These are phyloP conservation scores for Aquanectria penicillioides DNA, from an alignment of 2,329 filamentous ascomycete genomes.

Conservation along the genomic window DNA sequence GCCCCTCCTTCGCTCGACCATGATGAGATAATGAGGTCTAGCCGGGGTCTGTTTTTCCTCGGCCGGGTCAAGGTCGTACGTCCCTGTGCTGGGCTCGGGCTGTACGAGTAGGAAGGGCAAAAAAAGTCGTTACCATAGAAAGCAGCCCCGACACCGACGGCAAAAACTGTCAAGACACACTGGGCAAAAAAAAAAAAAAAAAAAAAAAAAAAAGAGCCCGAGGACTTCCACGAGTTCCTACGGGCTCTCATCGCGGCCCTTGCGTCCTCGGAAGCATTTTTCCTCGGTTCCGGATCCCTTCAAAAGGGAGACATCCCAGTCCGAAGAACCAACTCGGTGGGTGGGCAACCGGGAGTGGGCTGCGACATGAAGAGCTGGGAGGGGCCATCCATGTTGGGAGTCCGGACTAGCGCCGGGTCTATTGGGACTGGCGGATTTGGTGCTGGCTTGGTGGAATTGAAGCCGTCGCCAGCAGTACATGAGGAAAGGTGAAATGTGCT, in stretches of 20 bases:
- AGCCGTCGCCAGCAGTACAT: conserved; percentile 15
- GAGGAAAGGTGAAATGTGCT: not conserved
- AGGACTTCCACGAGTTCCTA: not conserved
- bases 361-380: conserved; percentile 24
- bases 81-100: not conserved
- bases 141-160: conserved; percentile 3
- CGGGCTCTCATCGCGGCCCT: conserved; percentile 6
- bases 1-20: not conserved
- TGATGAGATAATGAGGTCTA: too few relatives aligned
- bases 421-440: conserved; percentile 19
- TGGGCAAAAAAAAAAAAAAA: too few relatives aligned
- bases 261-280: conserved; percentile 11
- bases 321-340: too few relatives aligned
- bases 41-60: conserved; percentile 1
- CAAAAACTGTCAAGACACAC: too few relatives aligned
- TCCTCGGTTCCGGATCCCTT: conserved; percentile 9
- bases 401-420: conserved; percentile 27
- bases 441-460: conserved; percentile 9
- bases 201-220: not conserved
- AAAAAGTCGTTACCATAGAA: too few relatives aligned
- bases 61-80: not conserved
- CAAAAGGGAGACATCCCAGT: conserved; percentile 10
- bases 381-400: conserved; percentile 26
- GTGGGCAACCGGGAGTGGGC: conserved; percentile 20
- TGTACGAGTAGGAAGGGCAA: too few relatives aligned